Evolutionary conservation across 2,329 filamentous ascomycete genomes (phyloP).

Genomic region (Aschersonia sp.): DNA sequence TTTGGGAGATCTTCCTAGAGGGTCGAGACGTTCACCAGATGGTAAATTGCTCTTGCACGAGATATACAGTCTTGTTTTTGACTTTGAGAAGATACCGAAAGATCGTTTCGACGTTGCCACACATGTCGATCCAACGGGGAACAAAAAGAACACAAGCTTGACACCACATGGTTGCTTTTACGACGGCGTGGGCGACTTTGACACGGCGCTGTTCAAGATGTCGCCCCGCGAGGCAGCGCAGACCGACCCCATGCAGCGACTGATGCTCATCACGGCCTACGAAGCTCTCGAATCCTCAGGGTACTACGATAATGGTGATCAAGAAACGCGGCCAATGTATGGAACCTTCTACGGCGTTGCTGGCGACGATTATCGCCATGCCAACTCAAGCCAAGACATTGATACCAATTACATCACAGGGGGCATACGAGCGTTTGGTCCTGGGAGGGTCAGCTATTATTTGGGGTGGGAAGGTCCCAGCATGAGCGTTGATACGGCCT

Average conservation of each 20-base stretch:
- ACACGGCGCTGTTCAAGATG: constrained; percentile 57
- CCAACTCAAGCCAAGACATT: constrained; percentile 1
- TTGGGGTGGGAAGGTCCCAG: constrained; percentile 1
- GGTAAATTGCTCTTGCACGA: background rate
- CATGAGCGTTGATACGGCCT: constrained; percentile 1
- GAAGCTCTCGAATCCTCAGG: constrained; percentile 1
- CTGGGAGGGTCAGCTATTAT: constrained; percentile 2
- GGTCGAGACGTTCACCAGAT: background rate
- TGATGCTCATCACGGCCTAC: background rate
- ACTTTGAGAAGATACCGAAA: background rate
- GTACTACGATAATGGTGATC: background rate
- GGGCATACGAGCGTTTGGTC: constrained; percentile 1
- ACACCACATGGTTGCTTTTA: constrained; percentile 23
- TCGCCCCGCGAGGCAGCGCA: constrained; percentile 47
- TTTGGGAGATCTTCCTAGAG: constrained; percentile 42
- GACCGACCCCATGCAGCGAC: constrained; percentile 33
- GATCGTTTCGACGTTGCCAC: background rate
- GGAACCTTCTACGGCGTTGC: constrained; percentile 1
- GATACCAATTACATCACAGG: constrained; percentile 1
- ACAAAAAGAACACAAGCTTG: background rate
- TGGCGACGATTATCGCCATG: constrained; percentile 2
- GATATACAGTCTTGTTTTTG: too few relatives aligned
- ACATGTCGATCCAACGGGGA: background rate
- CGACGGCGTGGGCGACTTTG: constrained; percentile 48
- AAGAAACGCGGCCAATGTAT: background rate